Evolutionary conservation across 306 rosid species (phyloP).

Genomic region (Inga leiocalycina): DNA sequence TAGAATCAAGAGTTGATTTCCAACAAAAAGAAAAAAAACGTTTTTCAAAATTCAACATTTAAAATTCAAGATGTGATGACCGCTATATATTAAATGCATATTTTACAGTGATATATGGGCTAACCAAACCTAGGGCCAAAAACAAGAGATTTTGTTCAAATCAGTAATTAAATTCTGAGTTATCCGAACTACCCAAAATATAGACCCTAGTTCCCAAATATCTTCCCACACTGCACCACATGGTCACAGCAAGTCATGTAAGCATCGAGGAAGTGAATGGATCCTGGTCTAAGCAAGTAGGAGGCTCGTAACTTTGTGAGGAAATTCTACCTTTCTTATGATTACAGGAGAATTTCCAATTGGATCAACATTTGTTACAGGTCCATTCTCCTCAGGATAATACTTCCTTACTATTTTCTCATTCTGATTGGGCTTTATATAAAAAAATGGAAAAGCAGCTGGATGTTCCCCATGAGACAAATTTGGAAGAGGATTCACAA

Average conservation of each 20-base stretch:
- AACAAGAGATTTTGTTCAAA: not conserved
- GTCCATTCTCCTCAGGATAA: conserved; percentile 82
- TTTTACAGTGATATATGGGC: not conserved
- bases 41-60: not conserved
- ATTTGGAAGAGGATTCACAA: conserved; percentile 90
- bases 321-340: conserved; percentile 68
- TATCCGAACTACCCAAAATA: not conserved
- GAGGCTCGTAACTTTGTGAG: conserved; percentile 18
- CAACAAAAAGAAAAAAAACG: not conserved
- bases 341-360: conserved; percentile 99
- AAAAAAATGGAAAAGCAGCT: conserved; percentile 91
- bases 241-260: conserved; percentile 3
- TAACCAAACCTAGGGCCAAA: not conserved
- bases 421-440: conserved; percentile 69
- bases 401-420: conserved; percentile 79
- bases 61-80: not conserved
- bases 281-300: conserved; percentile 6
- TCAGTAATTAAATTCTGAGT: not conserved
- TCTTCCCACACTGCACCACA: not conserved
- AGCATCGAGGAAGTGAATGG: conserved; percentile 11
- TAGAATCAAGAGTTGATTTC: too few relatives aligned
- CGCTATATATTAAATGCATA: not conserved
- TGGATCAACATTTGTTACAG: conserved; percentile 82
- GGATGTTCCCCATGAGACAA: conserved; percentile 78
- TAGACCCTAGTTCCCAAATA: not conserved